Evolutionary conservation across 495 filamentous ascomycete genomes (phyloP).

Genomic region (Staphylotrichum longicolle): DNA sequence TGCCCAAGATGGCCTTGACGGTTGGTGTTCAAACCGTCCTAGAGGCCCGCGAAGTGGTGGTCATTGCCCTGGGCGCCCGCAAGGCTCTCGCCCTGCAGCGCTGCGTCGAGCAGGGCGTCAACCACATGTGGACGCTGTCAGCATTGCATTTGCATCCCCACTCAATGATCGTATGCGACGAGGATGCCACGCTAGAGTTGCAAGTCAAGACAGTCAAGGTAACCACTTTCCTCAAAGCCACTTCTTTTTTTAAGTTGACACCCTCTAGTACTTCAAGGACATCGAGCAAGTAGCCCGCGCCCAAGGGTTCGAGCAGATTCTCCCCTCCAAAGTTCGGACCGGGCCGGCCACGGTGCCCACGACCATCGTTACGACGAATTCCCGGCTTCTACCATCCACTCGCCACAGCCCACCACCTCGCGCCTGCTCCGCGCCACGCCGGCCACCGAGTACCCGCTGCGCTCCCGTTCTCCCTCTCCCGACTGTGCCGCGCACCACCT

Average conservation of each 20-base stretch:
- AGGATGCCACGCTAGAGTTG: conserved; percentile 79
- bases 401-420: conserved; percentile 49
- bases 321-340: conserved; percentile 50
- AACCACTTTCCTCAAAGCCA: conserved; percentile 2
- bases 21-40: conserved; percentile 86
- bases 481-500: conserved; percentile 40
- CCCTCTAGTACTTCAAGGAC: conserved; percentile 61
- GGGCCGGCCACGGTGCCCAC: conserved; percentile 26
- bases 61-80: conserved; percentile 75
- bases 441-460: conserved; percentile 48
- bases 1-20: conserved; percentile 80
- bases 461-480: conserved; percentile 43
- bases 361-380: conserved; percentile 11
- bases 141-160: conserved; percentile 76
- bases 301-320: conserved; percentile 58
- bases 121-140: conserved; percentile 88
- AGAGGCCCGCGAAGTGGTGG: conserved; percentile 77
- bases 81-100: conserved; percentile 79
- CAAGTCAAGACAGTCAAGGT: conserved; percentile 85
- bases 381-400: conserved; percentile 41
- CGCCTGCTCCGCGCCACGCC: conserved; percentile 46
- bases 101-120: conserved; percentile 77
- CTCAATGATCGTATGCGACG: conserved; percentile 78
- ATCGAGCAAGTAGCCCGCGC: conserved; percentile 59
- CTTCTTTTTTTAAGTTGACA: background rate